Evolutionary conservation across 176 grass and related monocot genomes (phyloP), one percentile per base, ranked within the genome.

Genomic region (Cenchrus fungigraminus): DNA sequence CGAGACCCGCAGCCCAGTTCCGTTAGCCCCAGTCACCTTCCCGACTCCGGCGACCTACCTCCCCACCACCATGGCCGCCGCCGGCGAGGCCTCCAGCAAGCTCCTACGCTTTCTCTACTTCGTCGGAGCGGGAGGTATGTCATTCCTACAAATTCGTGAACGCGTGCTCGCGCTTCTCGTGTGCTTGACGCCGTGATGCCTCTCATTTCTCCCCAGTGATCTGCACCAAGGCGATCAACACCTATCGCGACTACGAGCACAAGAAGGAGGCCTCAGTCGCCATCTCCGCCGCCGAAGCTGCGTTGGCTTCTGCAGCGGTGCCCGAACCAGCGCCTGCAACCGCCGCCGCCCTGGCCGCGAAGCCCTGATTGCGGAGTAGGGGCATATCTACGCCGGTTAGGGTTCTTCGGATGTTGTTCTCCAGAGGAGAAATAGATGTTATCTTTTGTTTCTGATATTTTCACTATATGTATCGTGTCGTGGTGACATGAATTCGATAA

Each of bases 171-270:
- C 65, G 32, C 42, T 31, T 22, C 25, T 73, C 53, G 5, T 61
- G 80, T 73, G 60, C 68, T 75, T 61, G 64, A 7, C 32, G n/a
- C 49, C 64, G 29, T 77, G 6, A 62, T 56, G 8, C 68, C 15
- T 74, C 20, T 44, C 47, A 65, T 77, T 29, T 56, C 80, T 68
- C 57, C 68, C 28, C 84, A 96, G 97, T 96, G 57, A 88, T 99
- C 73, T 99, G 88, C 82, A 99, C 94, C 58, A 96, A 94, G 85
- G 97, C 88, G 71, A 99, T 99, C 86, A 99, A 94, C 81, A 87
- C 85, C 63, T 99, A 92, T 44, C 82, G 87, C 10, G 91, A 92
- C 4, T 88, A 96, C 88, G 91, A 96, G 71, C 88, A 86, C 81
- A 89, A 91, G 79, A 87, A 91, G 85, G 94, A 90, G 79, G 80